These are phyloP conservation scores for Stellera chamaejasme DNA, from an alignment of 345 rosid genomes.

Conservation along the genomic window DNA sequence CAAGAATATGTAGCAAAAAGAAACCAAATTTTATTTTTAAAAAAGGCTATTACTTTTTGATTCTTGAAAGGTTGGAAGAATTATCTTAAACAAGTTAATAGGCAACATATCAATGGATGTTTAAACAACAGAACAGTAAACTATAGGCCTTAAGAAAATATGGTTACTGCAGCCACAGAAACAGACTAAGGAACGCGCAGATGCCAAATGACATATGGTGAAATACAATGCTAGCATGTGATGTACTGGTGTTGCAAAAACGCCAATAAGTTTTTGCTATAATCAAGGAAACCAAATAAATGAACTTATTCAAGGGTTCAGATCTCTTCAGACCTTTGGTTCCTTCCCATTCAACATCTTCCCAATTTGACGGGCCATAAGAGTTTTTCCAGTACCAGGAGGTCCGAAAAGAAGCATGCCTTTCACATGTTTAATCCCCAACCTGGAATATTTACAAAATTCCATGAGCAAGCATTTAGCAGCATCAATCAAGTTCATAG, in stretches of 20 bases:
- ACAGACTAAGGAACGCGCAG: too few relatives aligned
- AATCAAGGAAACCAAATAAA: slow-evolving; percentile 5
- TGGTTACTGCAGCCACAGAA: too few relatives aligned
- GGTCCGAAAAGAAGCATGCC: slow-evolving; percentile 98
- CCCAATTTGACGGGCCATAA: slow-evolving; percentile 99
- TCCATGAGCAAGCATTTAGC: slow-evolving; percentile 11
- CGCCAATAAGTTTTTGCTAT: neutral
- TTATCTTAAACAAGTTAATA: too few relatives aligned
- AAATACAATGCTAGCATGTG: neutral
- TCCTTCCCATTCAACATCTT: slow-evolving; percentile 97
- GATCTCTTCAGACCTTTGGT: slow-evolving; percentile 67
- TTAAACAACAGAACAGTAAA: too few relatives aligned
- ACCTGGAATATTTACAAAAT: slow-evolving; percentile 42
- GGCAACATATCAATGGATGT: too few relatives aligned
- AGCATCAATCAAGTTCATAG: slow-evolving; percentile 8
- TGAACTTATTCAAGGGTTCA: neutral
- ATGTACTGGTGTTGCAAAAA: neutral
- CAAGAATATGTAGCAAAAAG: too few relatives aligned
- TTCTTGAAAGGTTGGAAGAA: too few relatives aligned
- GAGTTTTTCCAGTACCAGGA: slow-evolving; percentile 98
- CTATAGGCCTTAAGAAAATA: too few relatives aligned
- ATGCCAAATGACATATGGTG: too few relatives aligned
- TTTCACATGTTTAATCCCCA: slow-evolving; percentile 97
- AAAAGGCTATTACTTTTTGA: too few relatives aligned
- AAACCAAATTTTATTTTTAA: too few relatives aligned